Conservation (phyloP, 2,329 filamentous ascomycete species). For the Talaromyces sp. region DNA sequence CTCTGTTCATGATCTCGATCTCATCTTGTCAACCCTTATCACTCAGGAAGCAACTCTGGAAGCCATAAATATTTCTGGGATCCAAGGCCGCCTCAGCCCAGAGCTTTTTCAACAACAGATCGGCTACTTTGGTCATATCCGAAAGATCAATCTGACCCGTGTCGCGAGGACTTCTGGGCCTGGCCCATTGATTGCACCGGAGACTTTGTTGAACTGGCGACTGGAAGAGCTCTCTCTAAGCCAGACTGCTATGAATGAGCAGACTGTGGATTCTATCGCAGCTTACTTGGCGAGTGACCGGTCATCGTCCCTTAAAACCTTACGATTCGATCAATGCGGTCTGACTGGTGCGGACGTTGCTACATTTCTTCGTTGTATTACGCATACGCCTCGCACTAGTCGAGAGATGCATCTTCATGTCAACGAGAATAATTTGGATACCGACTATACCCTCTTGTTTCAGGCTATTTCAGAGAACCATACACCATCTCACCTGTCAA, state of each 20-base stretch:
- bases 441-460: constrained; percentile 39
- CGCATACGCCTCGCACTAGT: constrained; percentile 41
- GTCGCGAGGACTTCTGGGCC: constrained; percentile 58
- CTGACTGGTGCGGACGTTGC: constrained; percentile 62
- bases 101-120: constrained; percentile 62
- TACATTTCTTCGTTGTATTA: constrained; percentile 60
- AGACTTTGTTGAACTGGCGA: constrained; percentile 62
- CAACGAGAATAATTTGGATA: constrained; percentile 53
- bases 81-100: constrained; percentile 60
- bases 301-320: constrained; percentile 55
- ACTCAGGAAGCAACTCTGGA: constrained; percentile 64
- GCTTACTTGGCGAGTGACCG: constrained; percentile 59
- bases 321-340: constrained; percentile 64
- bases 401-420: constrained; percentile 62
- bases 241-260: constrained; percentile 56
- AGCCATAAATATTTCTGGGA: constrained; percentile 61
- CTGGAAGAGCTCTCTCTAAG: constrained; percentile 62
- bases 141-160: constrained; percentile 62
- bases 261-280: constrained; percentile 61
- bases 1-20: constrained; percentile 46
- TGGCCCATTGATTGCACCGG: constrained; percentile 60
- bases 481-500: constrained; percentile 59
- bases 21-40: constrained; percentile 60
- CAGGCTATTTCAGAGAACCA: constrained; percentile 45
- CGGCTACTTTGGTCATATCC: constrained; percentile 60